Evolutionary conservation across 352 stramenopile species (phyloP).

Genomic region (Phytophthora europaea): DNA sequence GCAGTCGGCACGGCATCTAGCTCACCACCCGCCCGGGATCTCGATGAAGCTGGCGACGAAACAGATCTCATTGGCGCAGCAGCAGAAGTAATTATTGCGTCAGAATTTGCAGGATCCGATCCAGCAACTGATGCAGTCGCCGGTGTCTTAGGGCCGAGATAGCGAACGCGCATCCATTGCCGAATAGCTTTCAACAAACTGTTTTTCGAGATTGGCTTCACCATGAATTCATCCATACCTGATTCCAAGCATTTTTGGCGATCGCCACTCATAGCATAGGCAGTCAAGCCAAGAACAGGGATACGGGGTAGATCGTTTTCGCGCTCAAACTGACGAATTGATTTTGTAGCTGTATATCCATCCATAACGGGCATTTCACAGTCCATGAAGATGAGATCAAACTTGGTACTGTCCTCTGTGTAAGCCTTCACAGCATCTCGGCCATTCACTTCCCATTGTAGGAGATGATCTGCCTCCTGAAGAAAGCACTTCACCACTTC

Average conservation of each 20-base stretch:
- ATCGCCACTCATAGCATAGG: slow-evolving; percentile 81
- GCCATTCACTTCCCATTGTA: slow-evolving; percentile 83
- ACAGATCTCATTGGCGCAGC: slow-evolving; percentile 10
- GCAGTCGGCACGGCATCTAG: slow-evolving; percentile 24
- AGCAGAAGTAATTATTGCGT: slow-evolving; percentile 19
- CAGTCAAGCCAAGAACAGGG: slow-evolving; percentile 71
- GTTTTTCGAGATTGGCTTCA: slow-evolving; percentile 80
- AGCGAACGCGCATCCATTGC: slow-evolving; percentile 75
- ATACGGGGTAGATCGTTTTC: slow-evolving; percentile 75
- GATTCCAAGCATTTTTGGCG: slow-evolving; percentile 75
- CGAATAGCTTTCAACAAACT: slow-evolving; percentile 70
- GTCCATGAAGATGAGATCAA: slow-evolving; percentile 84
- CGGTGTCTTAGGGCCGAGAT: slow-evolving; percentile 44
- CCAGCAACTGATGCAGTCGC: slow-evolving; percentile 25
- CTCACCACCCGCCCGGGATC: slow-evolving; percentile 21
- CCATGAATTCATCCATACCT: slow-evolving; percentile 86
- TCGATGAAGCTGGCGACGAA: slow-evolving; percentile 33
- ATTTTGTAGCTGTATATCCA: slow-evolving; percentile 72
- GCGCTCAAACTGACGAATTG: slow-evolving; percentile 72
- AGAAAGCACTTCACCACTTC: slow-evolving; percentile 84
- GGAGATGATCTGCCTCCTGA: slow-evolving; percentile 72
- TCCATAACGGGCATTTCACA: slow-evolving; percentile 89
- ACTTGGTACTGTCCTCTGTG: slow-evolving; percentile 53
- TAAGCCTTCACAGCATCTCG: slow-evolving; percentile 75
- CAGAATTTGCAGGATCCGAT: slow-evolving; percentile 30